These are phyloP conservation scores for Pseudogymnoascus sp. DNA, from an alignment of 2,329 filamentous ascomycete species.

Conservation along the genomic window DNA sequence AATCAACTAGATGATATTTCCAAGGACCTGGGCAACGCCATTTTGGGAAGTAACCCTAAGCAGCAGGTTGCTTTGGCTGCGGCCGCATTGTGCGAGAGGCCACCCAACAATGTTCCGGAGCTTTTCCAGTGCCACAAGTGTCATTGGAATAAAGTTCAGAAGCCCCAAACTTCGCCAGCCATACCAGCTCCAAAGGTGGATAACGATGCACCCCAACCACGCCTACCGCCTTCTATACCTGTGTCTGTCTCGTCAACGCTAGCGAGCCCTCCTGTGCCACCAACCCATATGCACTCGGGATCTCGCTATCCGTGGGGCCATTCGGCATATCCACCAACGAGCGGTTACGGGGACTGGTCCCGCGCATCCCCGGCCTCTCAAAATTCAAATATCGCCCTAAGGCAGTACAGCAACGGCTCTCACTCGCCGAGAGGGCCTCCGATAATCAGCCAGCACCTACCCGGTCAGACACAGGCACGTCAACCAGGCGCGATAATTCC, in stretches of 20 bases:
- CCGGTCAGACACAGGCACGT: slow-evolving; percentile 19
- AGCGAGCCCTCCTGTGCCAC: slow-evolving; percentile 26
- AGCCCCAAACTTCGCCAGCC: slow-evolving; percentile 14
- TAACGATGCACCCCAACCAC: slow-evolving; percentile 16
- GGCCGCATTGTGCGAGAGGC: slow-evolving; percentile 28
- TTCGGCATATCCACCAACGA: slow-evolving; percentile 33
- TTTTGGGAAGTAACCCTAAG: background rate
- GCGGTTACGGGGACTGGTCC: slow-evolving; percentile 44
- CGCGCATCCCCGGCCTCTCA: slow-evolving; percentile 44
- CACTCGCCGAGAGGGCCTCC: slow-evolving; percentile 23
- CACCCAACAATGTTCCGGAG: slow-evolving; percentile 15
- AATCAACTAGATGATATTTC: slow-evolving; percentile 7
- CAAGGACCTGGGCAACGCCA: background rate
- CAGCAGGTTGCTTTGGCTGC: slow-evolving; percentile 27
- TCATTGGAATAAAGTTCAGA: slow-evolving; percentile 43
- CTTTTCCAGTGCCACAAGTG: slow-evolving; percentile 71
- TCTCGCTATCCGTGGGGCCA: slow-evolving; percentile 26
- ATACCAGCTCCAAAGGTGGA: slow-evolving; percentile 15
- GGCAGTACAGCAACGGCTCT: slow-evolving; percentile 44
- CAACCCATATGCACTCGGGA: slow-evolving; percentile 27
- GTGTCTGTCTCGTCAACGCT: slow-evolving; percentile 13
- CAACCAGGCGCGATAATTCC: slow-evolving; percentile 25
- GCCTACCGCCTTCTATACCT: slow-evolving; percentile 18
- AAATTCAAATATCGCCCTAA: slow-evolving; percentile 29
- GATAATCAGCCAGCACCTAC: slow-evolving; percentile 21